Evolutionary conservation across 441 rosid species (phyloP).

Genomic region (Biscutella laevigata): DNA sequence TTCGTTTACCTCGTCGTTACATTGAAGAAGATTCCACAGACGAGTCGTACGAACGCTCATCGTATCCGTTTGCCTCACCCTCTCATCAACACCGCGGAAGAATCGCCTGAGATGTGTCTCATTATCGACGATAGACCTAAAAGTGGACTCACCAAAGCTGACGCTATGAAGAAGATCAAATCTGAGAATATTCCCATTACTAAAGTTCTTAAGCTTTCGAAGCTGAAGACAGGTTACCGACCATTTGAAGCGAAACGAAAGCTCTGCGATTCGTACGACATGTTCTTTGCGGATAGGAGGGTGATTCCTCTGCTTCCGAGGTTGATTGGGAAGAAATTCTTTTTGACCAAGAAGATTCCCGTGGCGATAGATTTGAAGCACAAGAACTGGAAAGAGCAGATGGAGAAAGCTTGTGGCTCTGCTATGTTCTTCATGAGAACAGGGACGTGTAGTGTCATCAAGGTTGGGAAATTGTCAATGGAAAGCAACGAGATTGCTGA

Average conservation of each 20-base stretch:
- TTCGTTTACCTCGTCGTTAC: slow-evolving; percentile 52
- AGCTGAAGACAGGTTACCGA: slow-evolving; percentile 18
- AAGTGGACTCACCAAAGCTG: slow-evolving; percentile 55
- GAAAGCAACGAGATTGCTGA: slow-evolving; percentile 34
- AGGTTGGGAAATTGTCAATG: slow-evolving; percentile 56
- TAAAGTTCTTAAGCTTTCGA: slow-evolving; percentile 61
- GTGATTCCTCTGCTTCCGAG: slow-evolving; percentile 45
- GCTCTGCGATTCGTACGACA: slow-evolving; percentile 22
- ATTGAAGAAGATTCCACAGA: slow-evolving; percentile 63
- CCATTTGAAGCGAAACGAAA: slow-evolving; percentile 19
- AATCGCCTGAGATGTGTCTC: slow-evolving; percentile 53
- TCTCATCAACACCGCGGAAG: slow-evolving; percentile 27
- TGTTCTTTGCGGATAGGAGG: slow-evolving; percentile 22
- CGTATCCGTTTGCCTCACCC: slow-evolving; percentile 55
- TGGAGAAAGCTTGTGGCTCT: slow-evolving; percentile 46
- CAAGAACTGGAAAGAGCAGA: slow-evolving; percentile 69
- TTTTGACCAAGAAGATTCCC: slow-evolving; percentile 67
- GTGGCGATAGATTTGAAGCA: slow-evolving; percentile 56
- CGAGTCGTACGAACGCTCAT: slow-evolving; percentile 41
- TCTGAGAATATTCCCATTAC: slow-evolving; percentile 56
- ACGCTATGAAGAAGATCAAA: slow-evolving; percentile 57
- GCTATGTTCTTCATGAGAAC: slow-evolving; percentile 54
- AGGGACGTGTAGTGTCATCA: slow-evolving; percentile 64
- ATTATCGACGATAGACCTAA: slow-evolving; percentile 69
- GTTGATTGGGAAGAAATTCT: slow-evolving; percentile 72